Evolutionary conservation across 148 eudicot genomes (phyloP).

Genomic region (Nepenthes mirabilis): DNA sequence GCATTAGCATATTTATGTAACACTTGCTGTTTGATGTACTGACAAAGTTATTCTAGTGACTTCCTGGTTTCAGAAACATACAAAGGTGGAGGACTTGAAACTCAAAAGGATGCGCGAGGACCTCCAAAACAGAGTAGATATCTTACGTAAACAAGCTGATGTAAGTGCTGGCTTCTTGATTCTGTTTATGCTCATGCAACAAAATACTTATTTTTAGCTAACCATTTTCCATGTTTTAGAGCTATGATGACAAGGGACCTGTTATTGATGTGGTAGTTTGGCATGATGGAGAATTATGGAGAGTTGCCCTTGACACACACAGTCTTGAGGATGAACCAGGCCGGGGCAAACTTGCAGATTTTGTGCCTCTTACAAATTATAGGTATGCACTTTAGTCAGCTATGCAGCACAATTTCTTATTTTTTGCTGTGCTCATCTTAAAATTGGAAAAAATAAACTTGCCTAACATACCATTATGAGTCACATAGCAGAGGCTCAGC

Average conservation of each 20-base stretch:
- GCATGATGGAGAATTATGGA: conserved; percentile 97
- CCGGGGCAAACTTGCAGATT: conserved; percentile 74
- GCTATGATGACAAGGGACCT: conserved; percentile 95
- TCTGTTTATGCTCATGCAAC: neutral
- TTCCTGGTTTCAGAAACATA: conserved; percentile 42
- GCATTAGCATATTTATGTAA: neutral
- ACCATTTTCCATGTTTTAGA: conserved; percentile 23
- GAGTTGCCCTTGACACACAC: conserved; percentile 92
- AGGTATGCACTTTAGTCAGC: conserved; percentile 29
- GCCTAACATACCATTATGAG: neutral
- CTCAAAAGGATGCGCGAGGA: conserved; percentile 73
- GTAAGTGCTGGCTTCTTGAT: conserved; percentile 25
- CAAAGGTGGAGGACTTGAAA: conserved; percentile 48
- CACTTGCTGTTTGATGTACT: neutral
- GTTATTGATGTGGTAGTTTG: conserved; percentile 96
- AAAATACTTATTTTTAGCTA: conserved; percentile 5
- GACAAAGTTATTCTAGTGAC: neutral
- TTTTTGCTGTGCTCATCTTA: neutral
- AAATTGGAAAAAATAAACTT: neutral
- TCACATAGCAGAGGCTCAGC: too few relatives aligned
- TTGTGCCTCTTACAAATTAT: conserved; percentile 77
- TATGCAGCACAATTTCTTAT: neutral
- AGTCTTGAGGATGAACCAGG: conserved; percentile 81
- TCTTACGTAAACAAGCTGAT: conserved; percentile 71
- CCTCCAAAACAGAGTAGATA: conserved; percentile 77